These are phyloP conservation scores for Xerocomellus chrysenteron DNA, from an alignment of 768 basidiomycete genomes.

Conservation along the genomic window DNA sequence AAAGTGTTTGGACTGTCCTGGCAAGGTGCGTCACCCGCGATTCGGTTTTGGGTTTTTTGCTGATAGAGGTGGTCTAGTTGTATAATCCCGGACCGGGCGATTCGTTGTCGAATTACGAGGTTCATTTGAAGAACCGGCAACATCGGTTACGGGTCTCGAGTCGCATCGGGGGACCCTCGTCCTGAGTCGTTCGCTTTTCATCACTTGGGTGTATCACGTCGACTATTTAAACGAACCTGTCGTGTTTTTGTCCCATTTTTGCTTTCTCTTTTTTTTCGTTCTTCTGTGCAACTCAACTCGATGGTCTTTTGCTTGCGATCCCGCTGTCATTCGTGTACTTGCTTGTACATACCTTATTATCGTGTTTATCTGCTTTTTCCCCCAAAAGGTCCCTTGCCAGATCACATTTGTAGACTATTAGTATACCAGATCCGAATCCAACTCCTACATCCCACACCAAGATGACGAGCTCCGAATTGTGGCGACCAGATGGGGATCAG, in stretches of 20 bases:
- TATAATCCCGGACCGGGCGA: conserved; percentile 91
- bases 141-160: conserved; percentile 75
- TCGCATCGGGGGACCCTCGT: conserved; percentile 35
- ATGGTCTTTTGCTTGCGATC: conserved; percentile 21
- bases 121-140: conserved; percentile 84
- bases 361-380: conserved; percentile 30
- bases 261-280: not conserved
- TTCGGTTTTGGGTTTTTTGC: not conserved
- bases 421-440: not conserved
- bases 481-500: conserved; percentile 4
- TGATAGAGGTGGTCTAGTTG: conserved; percentile 43
- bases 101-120: conserved; percentile 86
- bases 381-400: not conserved
- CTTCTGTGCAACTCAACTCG: conserved; percentile 12
- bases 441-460: not conserved
- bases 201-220: conserved; percentile 6
- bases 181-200: conserved; percentile 15
- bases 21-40: conserved; percentile 57
- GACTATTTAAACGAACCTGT: conserved; percentile 16
- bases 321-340: conserved; percentile 25
- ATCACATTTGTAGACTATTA: conserved; percentile 4
- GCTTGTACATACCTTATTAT: conserved; percentile 38
- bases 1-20: conserved; percentile 90
- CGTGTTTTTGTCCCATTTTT: conserved; percentile 7
- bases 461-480: not conserved